phyloP scores from a whole-genome alignment of 2,329 filamentous ascomycete species.

The Curvularia sp. region DNA sequence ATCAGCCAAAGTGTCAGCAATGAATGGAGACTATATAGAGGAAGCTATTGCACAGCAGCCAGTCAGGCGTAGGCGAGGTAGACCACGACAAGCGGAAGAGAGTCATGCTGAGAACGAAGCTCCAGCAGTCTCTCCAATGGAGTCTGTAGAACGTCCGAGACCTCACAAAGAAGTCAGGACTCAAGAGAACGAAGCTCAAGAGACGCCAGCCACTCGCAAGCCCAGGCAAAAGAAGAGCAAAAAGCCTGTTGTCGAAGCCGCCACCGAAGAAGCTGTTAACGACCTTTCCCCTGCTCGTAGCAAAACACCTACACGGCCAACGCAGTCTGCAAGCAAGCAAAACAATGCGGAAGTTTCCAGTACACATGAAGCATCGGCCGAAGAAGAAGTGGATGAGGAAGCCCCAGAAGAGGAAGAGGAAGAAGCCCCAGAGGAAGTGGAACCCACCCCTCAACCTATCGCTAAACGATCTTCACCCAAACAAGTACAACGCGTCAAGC shows the following conservation, averaged over 20 bases:
- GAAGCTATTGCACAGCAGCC: constrained; percentile 2
- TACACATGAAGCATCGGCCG: constrained; percentile 24
- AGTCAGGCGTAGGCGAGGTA: constrained; percentile 17
- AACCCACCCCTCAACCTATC: constrained; percentile 19
- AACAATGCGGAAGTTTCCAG: constrained; percentile 24
- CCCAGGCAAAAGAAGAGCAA: constrained; percentile 15
- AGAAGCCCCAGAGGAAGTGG: constrained; percentile 18
- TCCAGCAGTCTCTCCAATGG: neutral
- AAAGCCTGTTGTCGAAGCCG: constrained; percentile 5
- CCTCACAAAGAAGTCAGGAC: constrained; percentile 15
- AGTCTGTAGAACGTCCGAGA: constrained; percentile 21
- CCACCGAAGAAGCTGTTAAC: constrained; percentile 12
- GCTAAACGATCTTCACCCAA: constrained; percentile 24
- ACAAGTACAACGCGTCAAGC: constrained; percentile 20
- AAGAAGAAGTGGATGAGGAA: constrained; percentile 23
- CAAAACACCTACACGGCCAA: constrained; percentile 9
- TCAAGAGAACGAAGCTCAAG: constrained; percentile 12
- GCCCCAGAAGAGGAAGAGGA: constrained; percentile 25
- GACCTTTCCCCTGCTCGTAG: constrained; percentile 32
- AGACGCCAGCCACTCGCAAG: constrained; percentile 25
- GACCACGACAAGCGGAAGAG: constrained; percentile 10
- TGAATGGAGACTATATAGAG: constrained; percentile 1
- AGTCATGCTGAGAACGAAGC: neutral
- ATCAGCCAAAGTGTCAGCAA: neutral
- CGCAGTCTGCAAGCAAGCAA: constrained; percentile 4